Conservation (phyloP, 2,329 filamentous ascomycete species). For the Blumeria hordei region DNA sequence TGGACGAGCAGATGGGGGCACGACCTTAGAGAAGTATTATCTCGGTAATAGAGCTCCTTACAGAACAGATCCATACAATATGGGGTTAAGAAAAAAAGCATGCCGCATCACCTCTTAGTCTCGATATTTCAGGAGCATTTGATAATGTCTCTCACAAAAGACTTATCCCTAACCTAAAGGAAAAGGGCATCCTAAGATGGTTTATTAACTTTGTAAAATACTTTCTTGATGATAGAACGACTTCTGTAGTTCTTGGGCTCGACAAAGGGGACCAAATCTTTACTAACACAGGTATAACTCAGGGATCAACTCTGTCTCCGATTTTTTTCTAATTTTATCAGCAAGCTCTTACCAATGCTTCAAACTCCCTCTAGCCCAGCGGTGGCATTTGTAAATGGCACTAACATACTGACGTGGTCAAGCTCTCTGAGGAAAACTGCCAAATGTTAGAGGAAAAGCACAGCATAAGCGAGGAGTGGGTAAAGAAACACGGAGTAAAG, state of each 20-base stretch:
- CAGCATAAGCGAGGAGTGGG: neutral
- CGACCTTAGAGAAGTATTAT: neutral
- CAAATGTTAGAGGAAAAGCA: neutral
- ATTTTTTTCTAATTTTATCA: neutral
- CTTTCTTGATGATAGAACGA: slow-evolving; percentile 1
- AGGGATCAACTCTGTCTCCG: neutral
- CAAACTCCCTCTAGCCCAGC: neutral
- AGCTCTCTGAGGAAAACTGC: neutral
- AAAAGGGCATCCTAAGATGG: slow-evolving; percentile 1
- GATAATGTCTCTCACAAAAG: neutral
- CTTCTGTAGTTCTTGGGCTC: neutral
- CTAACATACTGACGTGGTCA: neutral
- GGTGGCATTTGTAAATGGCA: neutral
- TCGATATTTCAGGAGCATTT: no score
- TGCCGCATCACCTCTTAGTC: neutral
- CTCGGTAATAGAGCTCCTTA: no score
- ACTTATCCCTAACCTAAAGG: neutral
- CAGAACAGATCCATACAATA: neutral
- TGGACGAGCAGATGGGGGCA: neutral
- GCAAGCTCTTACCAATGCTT: neutral
- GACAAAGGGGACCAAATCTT: neutral
- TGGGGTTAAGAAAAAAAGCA: neutral
- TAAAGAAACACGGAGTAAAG: neutral
- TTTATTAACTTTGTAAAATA: neutral
- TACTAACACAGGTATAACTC: neutral